Evolutionary conservation across 2,329 filamentous ascomycete species (phyloP), one percentile per base, ranked within the genome.

Genomic region (Catunica adiposa): DNA sequence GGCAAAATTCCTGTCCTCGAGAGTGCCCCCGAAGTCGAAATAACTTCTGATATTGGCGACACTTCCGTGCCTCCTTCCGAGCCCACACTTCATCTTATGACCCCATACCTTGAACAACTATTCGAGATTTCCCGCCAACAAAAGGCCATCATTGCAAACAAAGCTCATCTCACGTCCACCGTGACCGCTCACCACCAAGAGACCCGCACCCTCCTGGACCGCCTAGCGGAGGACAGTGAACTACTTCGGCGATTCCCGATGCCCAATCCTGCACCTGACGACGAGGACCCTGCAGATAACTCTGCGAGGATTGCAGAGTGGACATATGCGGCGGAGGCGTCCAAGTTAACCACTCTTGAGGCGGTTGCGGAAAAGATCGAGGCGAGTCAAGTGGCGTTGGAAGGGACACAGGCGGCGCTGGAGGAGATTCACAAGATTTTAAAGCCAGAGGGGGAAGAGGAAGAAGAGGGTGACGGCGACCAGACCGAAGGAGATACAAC

Each of bases 221-320:
- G 73, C 56, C 67, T 83, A 2, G 71, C 74, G 9, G 75, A 83
- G 51, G 79, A 83, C 62, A 83, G 80, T 61, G 78, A 80, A 60
- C 67, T 84, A 15, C 70, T 84, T 11, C 74, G 73, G 1, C 66
- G 69, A 7, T 71, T 80, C 59, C 72, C 76, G 0, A 66, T 71
- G 61, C 69, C 64, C 63, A 20, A 70, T 70, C 44, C 69, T 76
- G 69, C 67, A n/a, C 68, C 72, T n/a, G 70, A 73, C 25, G 65
- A 65, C 5, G 65, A 63, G 25, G 62, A 67, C 3, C 29, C 47
- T n/a, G 26, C n/a, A 25, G 51, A 47, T 34, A 29, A 48, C 8
- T 67, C 70, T 20, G 66, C 63, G 31, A 70, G 71, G 46, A 69
- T 79, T 51, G 71, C 73, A 59, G 74, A 75, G 8, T 84, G 80